Percentiles rank a stretch among this genome's conserved stretches.
Evolutionary conservation across 371 early-diverging fungal genomes (phyloP).

Genomic region (Synchytrium microbalum): DNA sequence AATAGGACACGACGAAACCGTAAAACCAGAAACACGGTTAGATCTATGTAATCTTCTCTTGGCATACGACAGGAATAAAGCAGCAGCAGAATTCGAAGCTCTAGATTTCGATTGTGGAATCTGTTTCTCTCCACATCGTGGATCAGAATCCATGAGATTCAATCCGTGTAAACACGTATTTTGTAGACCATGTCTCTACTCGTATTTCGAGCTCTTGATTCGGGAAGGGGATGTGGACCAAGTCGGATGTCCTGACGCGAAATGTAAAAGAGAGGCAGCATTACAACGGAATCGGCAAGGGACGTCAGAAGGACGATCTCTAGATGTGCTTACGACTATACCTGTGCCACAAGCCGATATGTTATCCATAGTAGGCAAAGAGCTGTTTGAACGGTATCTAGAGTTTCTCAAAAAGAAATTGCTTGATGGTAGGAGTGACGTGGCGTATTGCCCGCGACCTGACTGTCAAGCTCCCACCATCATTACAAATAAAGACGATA

Average conservation of each 20-base stretch:
- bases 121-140: constrained; percentile 30
- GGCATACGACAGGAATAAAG: neutral
- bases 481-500: constrained; percentile 15
- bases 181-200: constrained; percentile 28
- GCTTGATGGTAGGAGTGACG: constrained; percentile 21
- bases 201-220: constrained; percentile 31
- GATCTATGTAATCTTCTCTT: neutral
- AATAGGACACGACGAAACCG: neutral
- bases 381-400: constrained; percentile 13
- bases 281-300: constrained; percentile 4
- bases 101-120: constrained; percentile 26
- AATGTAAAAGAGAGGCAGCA: constrained; percentile 19
- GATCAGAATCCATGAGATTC: constrained; percentile 23
- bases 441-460: constrained; percentile 33
- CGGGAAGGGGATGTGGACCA: constrained; percentile 23
- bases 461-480: constrained; percentile 27
- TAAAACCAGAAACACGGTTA: neutral
- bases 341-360: neutral
- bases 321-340: neutral
- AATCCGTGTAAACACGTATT: constrained; percentile 31
- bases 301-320: neutral
- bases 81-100: constrained; percentile 17
- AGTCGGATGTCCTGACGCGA: constrained; percentile 28
- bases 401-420: constrained; percentile 15
- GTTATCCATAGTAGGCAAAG: constrained; percentile 10